These are phyloP conservation scores for Russula abietina DNA, from an alignment of 768 basidiomycete species.

Conservation along the genomic window DNA sequence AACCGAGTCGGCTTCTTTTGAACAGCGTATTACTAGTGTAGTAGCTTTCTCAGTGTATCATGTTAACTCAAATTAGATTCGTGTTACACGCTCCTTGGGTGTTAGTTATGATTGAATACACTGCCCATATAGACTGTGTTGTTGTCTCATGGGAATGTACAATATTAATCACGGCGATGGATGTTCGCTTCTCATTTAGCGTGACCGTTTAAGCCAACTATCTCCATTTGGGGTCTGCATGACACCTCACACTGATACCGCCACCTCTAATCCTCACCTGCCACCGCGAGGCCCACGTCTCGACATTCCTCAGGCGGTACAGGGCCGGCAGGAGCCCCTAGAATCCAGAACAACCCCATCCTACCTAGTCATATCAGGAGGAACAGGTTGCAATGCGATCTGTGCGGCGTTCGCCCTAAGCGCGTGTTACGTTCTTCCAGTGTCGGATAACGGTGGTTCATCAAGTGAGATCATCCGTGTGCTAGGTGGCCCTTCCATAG, in stretches of 20 bases:
- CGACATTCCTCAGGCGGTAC: slow-evolving; percentile 36
- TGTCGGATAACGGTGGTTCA: slow-evolving; percentile 93
- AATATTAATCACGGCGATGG: neutral
- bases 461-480: slow-evolving; percentile 93
- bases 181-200: too few species aligned
- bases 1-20: neutral
- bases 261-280: neutral
- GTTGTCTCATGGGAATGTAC: neutral
- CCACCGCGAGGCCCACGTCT: neutral
- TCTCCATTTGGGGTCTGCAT: neutral
- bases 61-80: neutral
- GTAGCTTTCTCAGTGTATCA: neutral
- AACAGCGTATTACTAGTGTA: too few species aligned
- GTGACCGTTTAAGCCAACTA: neutral
- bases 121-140: too few species aligned
- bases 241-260: neutral
- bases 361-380: slow-evolving; percentile 80
- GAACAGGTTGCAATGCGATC: slow-evolving; percentile 91
- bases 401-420: slow-evolving; percentile 73
- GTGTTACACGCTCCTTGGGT: neutral
- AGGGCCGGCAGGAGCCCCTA: slow-evolving; percentile 25
- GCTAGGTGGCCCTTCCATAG: slow-evolving; percentile 80
- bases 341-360: slow-evolving; percentile 32
- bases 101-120: neutral
- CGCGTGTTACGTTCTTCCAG: slow-evolving; percentile 81